phyloP scores from a whole-genome alignment of 1,284 basidiomycete species.

The Entoloma clypeatum region DNA sequence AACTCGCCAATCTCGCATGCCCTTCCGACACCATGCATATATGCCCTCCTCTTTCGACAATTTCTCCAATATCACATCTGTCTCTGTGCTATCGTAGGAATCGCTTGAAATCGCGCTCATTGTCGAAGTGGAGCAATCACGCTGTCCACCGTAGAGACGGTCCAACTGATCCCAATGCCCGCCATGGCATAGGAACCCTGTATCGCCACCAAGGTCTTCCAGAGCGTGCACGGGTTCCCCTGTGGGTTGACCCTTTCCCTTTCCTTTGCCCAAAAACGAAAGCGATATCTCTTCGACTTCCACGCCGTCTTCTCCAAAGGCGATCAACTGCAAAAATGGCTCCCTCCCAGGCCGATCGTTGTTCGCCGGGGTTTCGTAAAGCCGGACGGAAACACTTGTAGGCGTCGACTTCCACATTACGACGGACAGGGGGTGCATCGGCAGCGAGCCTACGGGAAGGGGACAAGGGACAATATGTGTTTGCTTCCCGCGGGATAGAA shows the following conservation, averaged over 20 bases:
- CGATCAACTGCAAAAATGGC: conserved; percentile 61
- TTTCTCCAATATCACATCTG: conserved; percentile 43
- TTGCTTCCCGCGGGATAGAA: conserved; percentile 64
- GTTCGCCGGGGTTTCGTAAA: conserved; percentile 36
- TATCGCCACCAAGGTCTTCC: conserved; percentile 60
- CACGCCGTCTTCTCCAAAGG: conserved; percentile 61
- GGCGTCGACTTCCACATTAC: conserved; percentile 60
- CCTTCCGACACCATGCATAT: conserved; percentile 72
- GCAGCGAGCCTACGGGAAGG: conserved; percentile 49
- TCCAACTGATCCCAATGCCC: conserved; percentile 66
- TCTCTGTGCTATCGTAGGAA: conserved; percentile 48
- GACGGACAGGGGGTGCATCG: conserved; percentile 46
- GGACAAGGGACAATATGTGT: conserved; percentile 69
- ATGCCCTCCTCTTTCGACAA: conserved; percentile 56
- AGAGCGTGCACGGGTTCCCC: conserved; percentile 50
- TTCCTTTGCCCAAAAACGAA: conserved; percentile 41
- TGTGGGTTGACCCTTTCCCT: conserved; percentile 38
- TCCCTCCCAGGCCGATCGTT: conserved; percentile 28
- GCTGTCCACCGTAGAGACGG: conserved; percentile 33
- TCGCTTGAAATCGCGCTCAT: conserved; percentile 39
- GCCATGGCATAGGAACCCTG: conserved; percentile 59
- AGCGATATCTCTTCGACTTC: conserved; percentile 64
- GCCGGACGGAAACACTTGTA: conserved; percentile 49
- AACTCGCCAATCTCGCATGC: conserved; percentile 66
- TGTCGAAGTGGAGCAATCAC: conserved; percentile 39